A percentile compares a stretch with the other conserved stretches of the same genome.
Evolutionary conservation across 2,329 filamentous ascomycete species (phyloP).

Genomic region (Anthostomella pinea): DNA sequence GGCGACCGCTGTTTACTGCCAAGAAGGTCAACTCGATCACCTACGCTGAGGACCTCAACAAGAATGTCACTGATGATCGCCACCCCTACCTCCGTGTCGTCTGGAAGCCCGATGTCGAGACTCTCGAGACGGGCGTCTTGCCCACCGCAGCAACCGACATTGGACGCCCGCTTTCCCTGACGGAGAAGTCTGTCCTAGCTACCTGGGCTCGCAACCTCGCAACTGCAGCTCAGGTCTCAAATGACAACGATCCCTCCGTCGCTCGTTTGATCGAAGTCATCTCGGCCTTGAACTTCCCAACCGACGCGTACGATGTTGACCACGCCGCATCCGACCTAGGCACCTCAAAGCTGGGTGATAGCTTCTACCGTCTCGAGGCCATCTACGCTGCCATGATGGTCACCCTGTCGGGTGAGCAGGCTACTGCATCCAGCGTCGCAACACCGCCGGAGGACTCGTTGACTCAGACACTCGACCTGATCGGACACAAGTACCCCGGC

Average conservation of each 20-base stretch:
- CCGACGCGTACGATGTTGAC: slow-evolving; percentile 3
- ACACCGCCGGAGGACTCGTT: slow-evolving; percentile 1
- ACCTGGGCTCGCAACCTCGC: slow-evolving; percentile 7
- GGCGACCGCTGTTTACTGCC: slow-evolving; percentile 8
- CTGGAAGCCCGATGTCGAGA: slow-evolving; percentile 13
- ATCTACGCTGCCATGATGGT: slow-evolving; percentile 12
- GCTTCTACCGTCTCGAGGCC: slow-evolving; percentile 9
- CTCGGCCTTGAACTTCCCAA: slow-evolving; percentile 3
- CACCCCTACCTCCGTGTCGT: slow-evolving; percentile 12
- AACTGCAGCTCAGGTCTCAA: slow-evolving; percentile 1
- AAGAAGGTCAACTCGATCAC: slow-evolving; percentile 10
- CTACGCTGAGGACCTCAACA: slow-evolving; percentile 11
- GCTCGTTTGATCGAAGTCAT: slow-evolving; percentile 1
- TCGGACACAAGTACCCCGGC: slow-evolving; percentile 13
- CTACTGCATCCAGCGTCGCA: neutral
- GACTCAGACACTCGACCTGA: slow-evolving; percentile 7
- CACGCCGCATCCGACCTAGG: slow-evolving; percentile 7
- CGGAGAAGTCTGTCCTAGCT: slow-evolving; percentile 8
- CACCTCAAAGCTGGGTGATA: slow-evolving; percentile 1
- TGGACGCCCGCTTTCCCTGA: slow-evolving; percentile 6
- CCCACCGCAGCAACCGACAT: slow-evolving; percentile 8
- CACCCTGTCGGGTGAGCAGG: slow-evolving; percentile 3
- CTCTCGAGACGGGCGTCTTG: slow-evolving; percentile 7
- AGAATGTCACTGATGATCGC: slow-evolving; percentile 8
- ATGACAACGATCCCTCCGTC: neutral